These are phyloP conservation scores for Dictyostelium purpureum DNA, from an alignment of 78 protist species.

Conservation along the genomic window DNA sequence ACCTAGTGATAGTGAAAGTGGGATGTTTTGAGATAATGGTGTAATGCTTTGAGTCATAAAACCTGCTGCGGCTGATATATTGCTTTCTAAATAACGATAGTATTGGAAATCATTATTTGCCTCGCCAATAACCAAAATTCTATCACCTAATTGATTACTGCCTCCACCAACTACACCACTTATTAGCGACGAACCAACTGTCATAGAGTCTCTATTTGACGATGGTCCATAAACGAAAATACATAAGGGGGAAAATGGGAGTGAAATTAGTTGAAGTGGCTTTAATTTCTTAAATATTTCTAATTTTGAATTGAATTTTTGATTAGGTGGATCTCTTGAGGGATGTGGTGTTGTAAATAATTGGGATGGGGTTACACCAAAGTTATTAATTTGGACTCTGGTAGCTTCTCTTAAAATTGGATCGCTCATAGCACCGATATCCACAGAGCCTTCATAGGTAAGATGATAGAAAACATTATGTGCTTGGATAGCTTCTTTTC, in stretches of 20 bases:
- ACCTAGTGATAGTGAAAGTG: not conserved
- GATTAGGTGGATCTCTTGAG: slow-evolving; percentile 47
- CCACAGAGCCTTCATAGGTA: slow-evolving; percentile 97
- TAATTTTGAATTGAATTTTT: not conserved
- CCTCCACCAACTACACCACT: not conserved
- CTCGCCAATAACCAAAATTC: slow-evolving; percentile 45
- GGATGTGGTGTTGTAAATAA: slow-evolving; percentile 89
- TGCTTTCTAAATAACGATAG: not conserved
- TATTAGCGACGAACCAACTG: not conserved
- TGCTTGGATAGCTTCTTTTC: slow-evolving; percentile 85
- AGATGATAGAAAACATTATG: slow-evolving; percentile 94
- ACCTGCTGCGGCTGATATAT: not conserved
- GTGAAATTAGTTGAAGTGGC: slow-evolving; percentile 4
- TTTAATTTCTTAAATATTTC: not conserved
- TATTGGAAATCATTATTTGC: slow-evolving; percentile 40
- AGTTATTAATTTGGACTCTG: slow-evolving; percentile 81
- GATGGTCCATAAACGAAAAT: slow-evolving; percentile 14
- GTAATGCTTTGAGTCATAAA: not conserved
- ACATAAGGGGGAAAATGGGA: slow-evolving; percentile 22
- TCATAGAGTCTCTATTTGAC: not conserved
- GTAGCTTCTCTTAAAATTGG: slow-evolving; percentile 56
- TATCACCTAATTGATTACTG: not conserved
- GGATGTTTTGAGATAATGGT: not conserved
- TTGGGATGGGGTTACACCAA: slow-evolving; percentile 98
- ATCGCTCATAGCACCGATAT: slow-evolving; percentile 87